Evolutionary conservation across 495 filamentous ascomycete genomes (phyloP), one percentile per base, ranked within the genome.

Genomic region (Aspergillus sclerotiicarbonarius): DNA sequence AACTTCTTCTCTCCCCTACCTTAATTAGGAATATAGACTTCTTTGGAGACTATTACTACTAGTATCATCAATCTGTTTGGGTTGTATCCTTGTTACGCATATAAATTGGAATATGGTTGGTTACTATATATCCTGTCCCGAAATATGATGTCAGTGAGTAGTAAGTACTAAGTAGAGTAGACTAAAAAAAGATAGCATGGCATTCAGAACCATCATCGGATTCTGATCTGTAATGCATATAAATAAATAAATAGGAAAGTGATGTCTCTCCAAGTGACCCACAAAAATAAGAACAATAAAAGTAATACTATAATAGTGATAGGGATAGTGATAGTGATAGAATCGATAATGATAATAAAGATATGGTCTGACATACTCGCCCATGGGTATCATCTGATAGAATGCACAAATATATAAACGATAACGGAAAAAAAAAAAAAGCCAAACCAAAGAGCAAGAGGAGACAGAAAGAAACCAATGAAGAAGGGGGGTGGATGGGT

Each of bases 381-480:
- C 25, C 25, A 41, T 45, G 53, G 43, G 53, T 55, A 55, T 45
- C 43, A 55, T 21, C 25, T 37, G 20, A 43, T 43, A 37, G 48
- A 49, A 49, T 33, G 20, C 31, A 53, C 1, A 21, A 3, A 33
- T 7, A 20, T 31, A 33, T 13, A 51, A 20, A 10, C 1, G 25
- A 7, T 21, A 19, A 18, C 7, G 1, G 19, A 51, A 50, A 30
- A 31, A 18, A 35, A 54, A 56, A 57, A 63, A 60, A 61, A 57
- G 55, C 51, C 45, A 35, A 47, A 59, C 53, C 10, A 15, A 59
- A 13, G 54, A 31, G 35, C 53, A 44, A 45, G 53, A 31, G 8
- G 39, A 35, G 41, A 47, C 15, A 15, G 9, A 20, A 37, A 43
- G 33, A 61, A 37, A 53, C 18, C 19, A 20, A 35, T 51, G 37